Evolutionary conservation across 352 stramenopile genomes (phyloP), one percentile per base, ranked within the genome.

Genomic region (Globisporangium lucens): DNA sequence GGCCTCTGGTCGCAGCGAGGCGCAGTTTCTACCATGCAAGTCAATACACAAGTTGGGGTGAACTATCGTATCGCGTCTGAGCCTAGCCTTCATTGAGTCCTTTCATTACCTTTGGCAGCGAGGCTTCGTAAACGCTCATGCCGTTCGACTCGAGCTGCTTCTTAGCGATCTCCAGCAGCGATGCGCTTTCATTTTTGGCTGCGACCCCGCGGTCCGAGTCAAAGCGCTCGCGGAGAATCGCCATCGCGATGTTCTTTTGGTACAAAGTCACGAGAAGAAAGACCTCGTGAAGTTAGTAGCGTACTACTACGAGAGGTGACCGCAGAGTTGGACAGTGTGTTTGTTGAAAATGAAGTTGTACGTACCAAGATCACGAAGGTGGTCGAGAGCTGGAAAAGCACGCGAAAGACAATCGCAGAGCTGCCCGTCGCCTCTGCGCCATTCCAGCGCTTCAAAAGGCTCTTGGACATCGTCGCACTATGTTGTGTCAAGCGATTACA

Each of bases 161-260:
- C 51, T 87, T 89, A 9, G 80, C 83, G 15, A 89, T 63, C 8
- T 84, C 77, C 0, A 91, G 63, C 61, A 91, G 75, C 8, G 72
- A 77, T 17, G 79, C 38, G 9, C 73, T 27, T 33, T 30, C 27
- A 10, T 47, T 55, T 4, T 27, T 47, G 9, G 3, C 17, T 36
- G 10, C 49, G 27, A 33, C 24, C 24, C 24, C 36, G 43, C 71
- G 46, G 3, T 75, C 75, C 2, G 67, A 76, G 29, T 85, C 71
- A 52, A 90, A 89, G 30, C 80, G 83, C 57, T 91, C 81, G 15
- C 82, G 82, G 17, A 91, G 70, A 67, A 89, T 87, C 30, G 70
- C 74, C 12, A 88, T 77, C 20, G 80, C 69, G 29, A 90, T 75
- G 57, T 89, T 89, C 83, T 91, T n/a, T 55, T 7, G 33, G 1